A percentile compares a stretch with the other conserved stretches of the same genome.
Evolutionary conservation across 2,329 filamentous ascomycete species (phyloP).

Genomic region (Zarea fungicola): DNA sequence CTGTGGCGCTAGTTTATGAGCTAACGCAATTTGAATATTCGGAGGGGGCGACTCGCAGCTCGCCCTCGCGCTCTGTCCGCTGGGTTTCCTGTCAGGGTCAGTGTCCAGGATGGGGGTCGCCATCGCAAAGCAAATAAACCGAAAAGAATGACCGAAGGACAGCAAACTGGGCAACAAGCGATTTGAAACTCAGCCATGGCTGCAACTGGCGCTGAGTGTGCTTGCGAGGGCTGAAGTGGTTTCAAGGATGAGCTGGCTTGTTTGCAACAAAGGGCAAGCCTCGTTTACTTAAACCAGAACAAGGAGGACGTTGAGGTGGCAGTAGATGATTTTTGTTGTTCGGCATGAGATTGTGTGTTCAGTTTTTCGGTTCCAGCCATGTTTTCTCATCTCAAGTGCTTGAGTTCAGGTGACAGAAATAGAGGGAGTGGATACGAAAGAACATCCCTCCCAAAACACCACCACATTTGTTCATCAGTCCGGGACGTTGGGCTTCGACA

Average conservation of each 20-base stretch:
- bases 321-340: too few species aligned
- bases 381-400: background rate
- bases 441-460: background rate
- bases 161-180: background rate
- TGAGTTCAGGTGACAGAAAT: background rate
- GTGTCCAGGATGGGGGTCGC: too few species aligned
- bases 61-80: too few species aligned
- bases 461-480: slow-evolving; percentile 3
- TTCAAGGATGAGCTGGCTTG: slow-evolving; percentile 2
- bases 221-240: background rate
- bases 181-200: slow-evolving; percentile 7
- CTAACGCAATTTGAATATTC: too few species aligned
- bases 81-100: too few species aligned
- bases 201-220: background rate
- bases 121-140: slow-evolving; percentile 1
- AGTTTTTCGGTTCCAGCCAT: too few species aligned
- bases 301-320: too few species aligned
- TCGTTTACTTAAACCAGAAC: too few species aligned
- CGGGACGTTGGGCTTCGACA: slow-evolving; percentile 2
- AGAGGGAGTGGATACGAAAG: background rate
- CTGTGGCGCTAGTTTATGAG: too few species aligned
- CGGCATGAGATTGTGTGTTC: too few species aligned
- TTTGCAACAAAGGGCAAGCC: background rate
- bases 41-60: too few species aligned
- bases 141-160: background rate